Base-by-base conservation (phyloP, 2,329 filamentous ascomycete species). In the Talaromyces sp. region DNA sequence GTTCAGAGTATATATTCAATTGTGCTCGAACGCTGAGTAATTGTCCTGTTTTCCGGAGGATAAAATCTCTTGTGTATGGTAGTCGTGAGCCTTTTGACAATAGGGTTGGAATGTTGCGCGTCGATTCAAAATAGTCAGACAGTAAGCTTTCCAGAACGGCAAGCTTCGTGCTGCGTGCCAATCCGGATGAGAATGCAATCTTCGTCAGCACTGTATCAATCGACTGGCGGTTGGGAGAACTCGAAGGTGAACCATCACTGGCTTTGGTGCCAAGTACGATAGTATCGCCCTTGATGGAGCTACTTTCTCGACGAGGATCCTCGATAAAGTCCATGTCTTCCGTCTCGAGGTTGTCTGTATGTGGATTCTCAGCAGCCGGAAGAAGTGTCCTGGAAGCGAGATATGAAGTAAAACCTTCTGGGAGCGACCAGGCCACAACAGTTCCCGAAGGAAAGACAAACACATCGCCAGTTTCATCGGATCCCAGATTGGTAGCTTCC, bases 371-470 rank as follows among this genome's bases (percentile, higher is more conserved):
- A 14, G 93, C 91, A 1, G 94, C 93, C 0, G 88, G 85, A 22
- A 91, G 84, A 13, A 98, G 83, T 37, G 90, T 88, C 64, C 85
- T 86, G 9, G 90, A 90, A 5, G 90, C 88, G 27, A 93, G 80
- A 58, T 84, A 85, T 22, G 84, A 84, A 16, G 93, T 89, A 19
- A 92, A 86, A 65, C 90, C 87, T 67, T 92, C 86, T 0, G 92
- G 89, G 1, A 97, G 83, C 5, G 91, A 91, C 95, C 95, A 99
- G 27, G 92, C 90, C 6, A 98, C 95, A 8, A 98, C 85, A 13
- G 93, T 96, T 11, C 95, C 95, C 0, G 93, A 97, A 9, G 94
- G 93, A 70, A 99, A 99, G 64, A 99, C 89, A 74, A 98, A 98
- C 60, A 98, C 87, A 78, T 99, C 95, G 39, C 93, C 93, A 65